Evolutionary conservation across 371 early-diverging fungal species (phyloP), one percentile per base, ranked within the genome.

Genomic region (Actinomucor elegans): DNA sequence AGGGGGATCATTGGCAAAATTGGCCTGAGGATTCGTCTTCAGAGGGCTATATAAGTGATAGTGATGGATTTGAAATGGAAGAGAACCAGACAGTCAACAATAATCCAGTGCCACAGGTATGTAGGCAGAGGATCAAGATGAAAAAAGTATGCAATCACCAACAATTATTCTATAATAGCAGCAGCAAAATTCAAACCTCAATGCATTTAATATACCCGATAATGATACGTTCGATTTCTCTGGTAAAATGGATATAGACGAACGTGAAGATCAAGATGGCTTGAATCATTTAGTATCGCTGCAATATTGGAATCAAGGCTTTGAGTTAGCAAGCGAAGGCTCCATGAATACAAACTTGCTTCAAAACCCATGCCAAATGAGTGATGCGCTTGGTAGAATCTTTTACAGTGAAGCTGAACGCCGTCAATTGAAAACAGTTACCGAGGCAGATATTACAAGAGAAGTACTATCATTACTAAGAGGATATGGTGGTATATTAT

Each of bases 1-100:
- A 63, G 27, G 72, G 72, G 0, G 68, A 68, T 52, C 72, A 72
- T 38, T 72, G 72, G 72, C 27, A 61, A 23, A 52, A 52, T 14
- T 59, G 55, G 55, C 32, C 58, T 15, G 53, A 52, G 7, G 54
- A 54, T 10, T 6, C 24, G 7, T 35, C 47, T 3, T 43, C 32
- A 4, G 70, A 62, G 27, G 55, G 32, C 26, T 11, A 41, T 33
- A 41, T 26, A 4, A 42, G 26, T 29, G 61, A 62, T 26, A 26
- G 52, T 5, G 41, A 48, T 24, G 57, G 50, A 23, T 47, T 47
- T 28, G 62, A 61, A 21, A 17, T 59, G n/a, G 62, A 67, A 15
- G 31, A 57, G 24, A 49, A 57, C 14, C 14, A 20, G 8, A n/a
- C n/a, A n/a, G n/a, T n/a, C n/a, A n/a, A n/a, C n/a, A n/a, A n/a